Conservation (phyloP, 108 stramenopile species). For the Skeletonema costatum region DNA sequence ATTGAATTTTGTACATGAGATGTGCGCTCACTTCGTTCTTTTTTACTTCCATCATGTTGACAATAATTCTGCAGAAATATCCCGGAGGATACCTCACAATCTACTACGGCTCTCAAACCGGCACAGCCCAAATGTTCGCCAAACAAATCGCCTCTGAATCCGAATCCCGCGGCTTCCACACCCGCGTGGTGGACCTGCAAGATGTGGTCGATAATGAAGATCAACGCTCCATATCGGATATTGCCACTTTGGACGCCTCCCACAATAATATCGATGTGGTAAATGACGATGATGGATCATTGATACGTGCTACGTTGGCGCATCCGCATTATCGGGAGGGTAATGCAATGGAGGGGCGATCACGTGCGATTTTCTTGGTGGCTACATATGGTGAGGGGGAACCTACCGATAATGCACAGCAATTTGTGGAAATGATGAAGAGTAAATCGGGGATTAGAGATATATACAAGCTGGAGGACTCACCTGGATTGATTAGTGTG, state of each 20-base stretch:
- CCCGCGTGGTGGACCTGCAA: conserved; percentile 88
- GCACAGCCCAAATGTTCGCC: conserved; percentile 97
- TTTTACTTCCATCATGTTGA: background rate
- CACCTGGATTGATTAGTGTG: background rate
- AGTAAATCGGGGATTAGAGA: conserved; percentile 37
- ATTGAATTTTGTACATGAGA: background rate
- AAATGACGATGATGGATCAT: conserved; percentile 9
- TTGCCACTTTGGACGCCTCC: background rate
- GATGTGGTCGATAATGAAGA: conserved; percentile 69
- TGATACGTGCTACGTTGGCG: conserved; percentile 37
- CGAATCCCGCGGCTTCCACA: conserved; percentile 78
- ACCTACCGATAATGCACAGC: conserved; percentile 95
- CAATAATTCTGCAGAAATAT: conserved; percentile 44
- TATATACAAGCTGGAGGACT: conserved; percentile 21
- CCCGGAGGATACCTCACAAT: conserved; percentile 80
- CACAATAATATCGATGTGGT: background rate
- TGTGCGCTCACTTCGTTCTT: background rate
- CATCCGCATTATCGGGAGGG: conserved; percentile 42
- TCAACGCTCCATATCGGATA: background rate
- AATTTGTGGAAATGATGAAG: conserved; percentile 78
- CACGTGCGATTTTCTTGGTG: conserved; percentile 84
- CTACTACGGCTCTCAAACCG: conserved; percentile 98
- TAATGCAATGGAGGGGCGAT: conserved; percentile 36
- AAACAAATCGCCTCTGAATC: conserved; percentile 83
- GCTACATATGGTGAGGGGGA: conserved; percentile 99